Evolutionary conservation across 192 early-diverging fungal species (phyloP).

Genomic region (Backusella tuberculispora): DNA sequence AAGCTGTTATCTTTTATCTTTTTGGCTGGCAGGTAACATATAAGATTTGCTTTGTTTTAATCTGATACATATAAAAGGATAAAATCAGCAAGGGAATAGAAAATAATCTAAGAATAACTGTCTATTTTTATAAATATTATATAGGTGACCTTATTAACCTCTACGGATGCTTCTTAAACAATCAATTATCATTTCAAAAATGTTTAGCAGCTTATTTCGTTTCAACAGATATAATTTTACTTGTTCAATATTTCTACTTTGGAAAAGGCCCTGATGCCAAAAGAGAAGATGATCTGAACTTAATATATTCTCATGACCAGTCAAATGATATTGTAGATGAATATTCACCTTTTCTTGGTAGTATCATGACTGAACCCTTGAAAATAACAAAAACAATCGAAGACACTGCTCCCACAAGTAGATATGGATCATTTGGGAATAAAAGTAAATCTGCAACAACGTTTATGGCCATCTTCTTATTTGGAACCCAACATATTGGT

Average conservation of each 20-base stretch:
- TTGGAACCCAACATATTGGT: conserved; percentile 4
- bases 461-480: conserved; percentile 20
- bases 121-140: neutral
- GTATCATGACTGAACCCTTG: neutral
- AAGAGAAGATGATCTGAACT: neutral
- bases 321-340: conserved; percentile 20
- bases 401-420: neutral
- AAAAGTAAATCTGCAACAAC: conserved; percentile 16
- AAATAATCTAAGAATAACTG: neutral
- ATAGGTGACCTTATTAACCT: conserved; percentile 71
- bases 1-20: conserved; percentile 55
- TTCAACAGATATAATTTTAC: conserved; percentile 22
- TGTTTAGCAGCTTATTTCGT: conserved; percentile 30
- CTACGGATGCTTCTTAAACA: conserved; percentile 66
- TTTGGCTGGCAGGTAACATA: conserved; percentile 60
- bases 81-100: neutral
- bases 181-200: conserved; percentile 71
- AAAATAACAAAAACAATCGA: conserved; percentile 5
- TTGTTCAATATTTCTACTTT: conserved; percentile 29
- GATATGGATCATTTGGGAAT: neutral
- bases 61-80: neutral
- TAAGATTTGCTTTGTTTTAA: neutral
- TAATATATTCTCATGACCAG: conserved; percentile 8
- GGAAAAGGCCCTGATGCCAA: neutral
- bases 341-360: neutral